Conservation (phyloP, 169 alveolate genomes). For the Cyclospora cayetanensis region DNA sequence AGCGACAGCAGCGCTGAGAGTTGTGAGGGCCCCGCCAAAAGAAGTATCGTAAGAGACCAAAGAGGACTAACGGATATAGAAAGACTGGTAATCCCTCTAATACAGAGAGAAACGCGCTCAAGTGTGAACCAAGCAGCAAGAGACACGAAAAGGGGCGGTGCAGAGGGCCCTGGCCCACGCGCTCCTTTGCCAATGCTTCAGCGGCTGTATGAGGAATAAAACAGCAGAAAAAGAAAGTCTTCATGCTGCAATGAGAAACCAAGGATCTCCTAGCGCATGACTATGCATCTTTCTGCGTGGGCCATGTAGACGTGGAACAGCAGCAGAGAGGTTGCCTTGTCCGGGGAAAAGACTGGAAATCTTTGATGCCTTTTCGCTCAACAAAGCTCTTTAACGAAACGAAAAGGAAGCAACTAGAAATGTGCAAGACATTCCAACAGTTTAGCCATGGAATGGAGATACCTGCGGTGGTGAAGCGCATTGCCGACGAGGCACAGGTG, state of each 20-base stretch:
- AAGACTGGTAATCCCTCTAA: not conserved
- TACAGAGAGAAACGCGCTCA: not conserved
- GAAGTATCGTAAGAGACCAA: not conserved
- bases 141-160: not conserved
- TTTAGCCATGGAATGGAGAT: not conserved
- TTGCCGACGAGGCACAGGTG: no score
- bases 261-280: no score
- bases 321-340: not conserved
- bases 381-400: not conserved
- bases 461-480: no score
- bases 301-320: conserved; percentile 40
- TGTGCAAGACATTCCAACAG: not conserved
- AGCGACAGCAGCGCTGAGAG: not conserved
- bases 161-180: not conserved
- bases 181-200: not conserved
- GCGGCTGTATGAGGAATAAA: not conserved
- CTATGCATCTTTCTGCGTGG: conserved; percentile 3
- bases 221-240: not conserved
- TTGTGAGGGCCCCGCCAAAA: not conserved
- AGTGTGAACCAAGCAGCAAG: not conserved
- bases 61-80: not conserved
- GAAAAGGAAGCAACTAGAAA: not conserved
- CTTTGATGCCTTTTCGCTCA: not conserved
- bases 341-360: not conserved
- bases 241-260: not conserved